Base-by-base conservation (phyloP, 2,329 filamentous ascomycete genomes). In the Chaetomiaceae sp. region DNA sequence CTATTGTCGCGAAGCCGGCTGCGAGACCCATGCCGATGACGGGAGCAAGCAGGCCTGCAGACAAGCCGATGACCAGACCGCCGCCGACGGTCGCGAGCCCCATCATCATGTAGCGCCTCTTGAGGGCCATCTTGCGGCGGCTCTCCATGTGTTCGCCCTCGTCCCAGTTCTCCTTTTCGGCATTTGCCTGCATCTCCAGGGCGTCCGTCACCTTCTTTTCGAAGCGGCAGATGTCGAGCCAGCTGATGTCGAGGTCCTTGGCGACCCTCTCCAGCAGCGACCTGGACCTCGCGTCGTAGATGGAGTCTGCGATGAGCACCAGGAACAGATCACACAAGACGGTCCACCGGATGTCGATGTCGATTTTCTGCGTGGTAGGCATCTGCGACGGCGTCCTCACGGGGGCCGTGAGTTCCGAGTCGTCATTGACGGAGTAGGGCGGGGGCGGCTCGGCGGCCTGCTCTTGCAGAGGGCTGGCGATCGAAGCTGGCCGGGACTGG, bases 201-300 rank as follows among this genome's bases (percentile, higher is more conserved):
- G 93, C 90, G 68, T 99, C 93, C 7, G 93, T 96, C 5, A 99
- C 89, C 47, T 90, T 86, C 71, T 96, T 97, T 70, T 99, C 93
- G 63, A 99, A 99, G 34, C 89, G 84, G 68, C 90, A 95, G 51
- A 97, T 95, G 58, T 99, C 93, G 48, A 95, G 75, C 89, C 89
- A 95, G 12, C 85, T 79, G 7, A 99, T 85, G 37, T 87, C 83
- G 60, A 99, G 78, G 54, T 86, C 85, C 46, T 81, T 77, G 31
- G 86, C 93, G 1, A 97, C 89, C 49, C 81, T 77, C 68, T 97
- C 92, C 5, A 99, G 73, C 23, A 99, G 73, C 35, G 85, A 79
- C 56, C 93, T 81, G 5, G 93, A 97, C 23, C 93, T 85, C 13
- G 92, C 75, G 66, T 99, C 93, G 66, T 99, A 99, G 12, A 87